These are phyloP conservation scores for Anisodus acutangulus DNA, from an alignment of 257 asterid genomes.

Conservation along the genomic window DNA sequence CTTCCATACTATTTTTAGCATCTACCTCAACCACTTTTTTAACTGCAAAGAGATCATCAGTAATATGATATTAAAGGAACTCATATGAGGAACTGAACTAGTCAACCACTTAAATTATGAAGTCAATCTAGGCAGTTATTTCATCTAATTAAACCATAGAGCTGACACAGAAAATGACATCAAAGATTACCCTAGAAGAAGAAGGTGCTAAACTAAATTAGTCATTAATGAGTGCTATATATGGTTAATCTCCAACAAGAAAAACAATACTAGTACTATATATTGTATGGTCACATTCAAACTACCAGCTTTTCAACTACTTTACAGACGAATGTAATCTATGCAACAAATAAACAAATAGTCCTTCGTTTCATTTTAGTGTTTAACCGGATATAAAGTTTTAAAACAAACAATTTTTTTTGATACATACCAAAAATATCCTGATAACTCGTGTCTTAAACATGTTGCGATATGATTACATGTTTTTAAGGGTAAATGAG, in stretches of 20 bases:
- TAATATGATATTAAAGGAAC: neutral
- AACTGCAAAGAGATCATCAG: neutral
- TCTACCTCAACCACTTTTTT: constrained; percentile 11
- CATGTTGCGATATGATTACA: neutral
- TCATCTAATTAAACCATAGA: constrained; percentile 7
- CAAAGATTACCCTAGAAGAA: constrained; percentile 9
- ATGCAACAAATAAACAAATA: neutral
- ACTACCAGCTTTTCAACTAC: constrained; percentile 23
- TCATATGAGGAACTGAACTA: neutral
- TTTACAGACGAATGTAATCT: neutral
- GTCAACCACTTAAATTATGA: constrained; percentile 11
- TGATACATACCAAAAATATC: neutral
- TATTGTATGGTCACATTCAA: neutral
- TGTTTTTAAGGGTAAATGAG: neutral
- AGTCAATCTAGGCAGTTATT: constrained; percentile 20
- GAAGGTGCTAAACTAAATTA: neutral
- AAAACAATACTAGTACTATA: neutral
- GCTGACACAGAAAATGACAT: constrained; percentile 14
- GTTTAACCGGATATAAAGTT: neutral
- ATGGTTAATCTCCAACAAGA: neutral
- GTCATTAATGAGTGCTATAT: neutral
- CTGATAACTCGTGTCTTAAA: neutral
- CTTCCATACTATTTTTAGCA: constrained; percentile 16
- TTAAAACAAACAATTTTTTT: too few species aligned
- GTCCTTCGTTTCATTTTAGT: neutral